A percentile compares a stretch with the other conserved stretches of the same genome.
These are phyloP conservation scores for Wickerhamiella shivajii DNA, from an alignment of 805 yeast genomes.

Conservation along the genomic window DNA sequence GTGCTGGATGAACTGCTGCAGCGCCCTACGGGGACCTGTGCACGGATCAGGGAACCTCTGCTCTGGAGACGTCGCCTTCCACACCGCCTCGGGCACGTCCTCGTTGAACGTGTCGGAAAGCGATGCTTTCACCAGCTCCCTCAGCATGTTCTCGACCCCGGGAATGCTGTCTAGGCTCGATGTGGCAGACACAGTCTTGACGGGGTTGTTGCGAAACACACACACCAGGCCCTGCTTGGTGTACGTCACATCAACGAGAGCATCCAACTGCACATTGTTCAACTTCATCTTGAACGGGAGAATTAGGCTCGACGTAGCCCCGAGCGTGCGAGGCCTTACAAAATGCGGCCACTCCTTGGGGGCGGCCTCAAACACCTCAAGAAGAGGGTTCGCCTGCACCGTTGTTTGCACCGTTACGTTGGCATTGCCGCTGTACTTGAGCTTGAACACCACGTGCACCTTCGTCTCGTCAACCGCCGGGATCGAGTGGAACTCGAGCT, in stretches of 20 bases:
- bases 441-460: slow-evolving; percentile 45
- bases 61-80: slow-evolving; percentile 18
- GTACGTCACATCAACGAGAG: slow-evolving; percentile 22
- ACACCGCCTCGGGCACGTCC: slow-evolving; percentile 24
- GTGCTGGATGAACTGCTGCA: slow-evolving; percentile 10
- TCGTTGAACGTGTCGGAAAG: slow-evolving; percentile 21
- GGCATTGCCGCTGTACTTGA: slow-evolving; percentile 64
- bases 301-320: slow-evolving; percentile 17
- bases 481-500: slow-evolving; percentile 51
- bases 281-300: slow-evolving; percentile 21
- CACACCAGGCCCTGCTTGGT: slow-evolving; percentile 22
- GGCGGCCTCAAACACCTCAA: slow-evolving; percentile 25
- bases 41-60: slow-evolving; percentile 16
- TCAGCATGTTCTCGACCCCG: slow-evolving; percentile 18
- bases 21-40: slow-evolving; percentile 18
- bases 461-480: slow-evolving; percentile 41
- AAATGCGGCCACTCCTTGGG: slow-evolving; percentile 12
- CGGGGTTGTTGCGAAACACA: slow-evolving; percentile 21
- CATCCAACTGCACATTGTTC: slow-evolving; percentile 17
- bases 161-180: slow-evolving; percentile 24
- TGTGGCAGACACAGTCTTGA: slow-evolving; percentile 17
- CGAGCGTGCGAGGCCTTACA: slow-evolving; percentile 18
- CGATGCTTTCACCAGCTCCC: slow-evolving; percentile 14
- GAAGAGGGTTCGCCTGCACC: slow-evolving; percentile 61
- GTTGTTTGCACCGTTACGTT: slow-evolving; percentile 53